Conservation (phyloP, 371 early-diverging fungal species). For the Rhizomucor miehei region DNA sequence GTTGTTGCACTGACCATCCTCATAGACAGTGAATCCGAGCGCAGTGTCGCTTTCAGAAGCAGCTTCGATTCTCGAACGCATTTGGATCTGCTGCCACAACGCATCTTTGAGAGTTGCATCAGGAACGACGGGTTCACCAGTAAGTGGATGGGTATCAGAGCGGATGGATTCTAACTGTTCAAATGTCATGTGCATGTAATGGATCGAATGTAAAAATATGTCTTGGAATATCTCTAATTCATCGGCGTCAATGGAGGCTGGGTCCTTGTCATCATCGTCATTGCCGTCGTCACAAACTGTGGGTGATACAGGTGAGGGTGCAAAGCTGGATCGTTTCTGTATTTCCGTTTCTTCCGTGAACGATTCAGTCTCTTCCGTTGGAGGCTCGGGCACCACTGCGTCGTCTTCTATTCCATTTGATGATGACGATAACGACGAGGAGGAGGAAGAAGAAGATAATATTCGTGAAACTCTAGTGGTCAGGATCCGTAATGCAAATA, state of each 20-base stretch:
- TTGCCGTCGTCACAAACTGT: not conserved
- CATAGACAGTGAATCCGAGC: slow-evolving; percentile 24
- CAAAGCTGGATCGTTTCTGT: slow-evolving; percentile 16
- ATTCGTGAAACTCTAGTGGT: slow-evolving; percentile 3
- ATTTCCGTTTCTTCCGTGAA: slow-evolving; percentile 3
- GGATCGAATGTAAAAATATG: slow-evolving; percentile 35
- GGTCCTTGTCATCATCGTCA: slow-evolving; percentile 7
- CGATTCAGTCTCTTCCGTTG: slow-evolving; percentile 3
- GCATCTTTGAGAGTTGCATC: slow-evolving; percentile 44
- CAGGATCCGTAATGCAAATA: slow-evolving; percentile 47
- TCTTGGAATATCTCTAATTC: slow-evolving; percentile 24
- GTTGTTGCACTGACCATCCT: slow-evolving; percentile 2
- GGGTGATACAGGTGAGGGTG: slow-evolving; percentile 3
- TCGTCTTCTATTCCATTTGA: slow-evolving; percentile 1
- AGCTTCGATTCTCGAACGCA: slow-evolving; percentile 47
- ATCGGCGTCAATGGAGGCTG: no score
- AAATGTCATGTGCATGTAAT: slow-evolving; percentile 61
- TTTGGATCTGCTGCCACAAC: slow-evolving; percentile 51
- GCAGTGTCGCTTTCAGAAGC: slow-evolving; percentile 35
- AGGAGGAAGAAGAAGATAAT: no score
- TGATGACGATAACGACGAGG: not conserved
- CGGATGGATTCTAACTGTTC: slow-evolving; percentile 46
- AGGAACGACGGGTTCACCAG: slow-evolving; percentile 30
- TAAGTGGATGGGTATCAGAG: slow-evolving; percentile 42
- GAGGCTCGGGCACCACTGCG: not conserved